These are phyloP conservation scores for Lonicera japonica DNA, from an alignment of 129 eudicot genomes.

Conservation along the genomic window DNA sequence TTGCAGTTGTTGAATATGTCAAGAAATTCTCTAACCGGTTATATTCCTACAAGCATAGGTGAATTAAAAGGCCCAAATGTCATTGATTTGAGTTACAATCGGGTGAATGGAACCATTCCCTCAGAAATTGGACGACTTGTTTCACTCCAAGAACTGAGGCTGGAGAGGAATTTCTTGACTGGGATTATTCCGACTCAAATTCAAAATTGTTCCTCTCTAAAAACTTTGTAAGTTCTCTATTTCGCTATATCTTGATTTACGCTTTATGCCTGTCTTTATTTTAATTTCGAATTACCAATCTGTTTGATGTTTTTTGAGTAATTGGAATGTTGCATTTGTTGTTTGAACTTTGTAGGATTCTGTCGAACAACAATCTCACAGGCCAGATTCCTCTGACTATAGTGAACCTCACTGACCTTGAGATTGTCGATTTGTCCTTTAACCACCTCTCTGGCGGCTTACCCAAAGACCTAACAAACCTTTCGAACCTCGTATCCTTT, in stretches of 20 bases:
- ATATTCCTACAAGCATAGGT: conserved; percentile 60
- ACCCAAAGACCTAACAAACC: conserved; percentile 81
- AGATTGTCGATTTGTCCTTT: conserved; percentile 56
- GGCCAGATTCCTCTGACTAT: conserved; percentile 58
- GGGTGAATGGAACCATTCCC: conserved; percentile 70
- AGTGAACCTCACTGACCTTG: conserved; percentile 54
- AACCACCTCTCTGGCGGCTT: conserved; percentile 64
- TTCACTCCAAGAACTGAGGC: conserved; percentile 47
- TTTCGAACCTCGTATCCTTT: conserved; percentile 53
- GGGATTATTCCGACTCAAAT: conserved; percentile 65
- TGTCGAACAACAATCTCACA: conserved; percentile 66
- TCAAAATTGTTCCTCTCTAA: conserved; percentile 60
- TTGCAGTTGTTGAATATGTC: conserved; percentile 67
- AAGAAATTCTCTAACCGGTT: conserved; percentile 42
- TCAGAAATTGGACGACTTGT: conserved; percentile 52
- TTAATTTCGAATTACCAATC: neutral
- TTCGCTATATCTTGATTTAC: neutral
- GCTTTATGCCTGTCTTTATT: neutral
- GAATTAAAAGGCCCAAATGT: conserved; percentile 38
- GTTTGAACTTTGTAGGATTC: conserved; percentile 36
- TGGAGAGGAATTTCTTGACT: conserved; percentile 48
- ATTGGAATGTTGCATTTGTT: too few relatives aligned
- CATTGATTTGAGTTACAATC: conserved; percentile 66
- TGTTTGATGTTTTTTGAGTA: neutral
- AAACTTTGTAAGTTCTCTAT: conserved; percentile 53